Conservation (phyloP, 805 yeast genomes). For the Isabelozyma rhagii region DNA sequence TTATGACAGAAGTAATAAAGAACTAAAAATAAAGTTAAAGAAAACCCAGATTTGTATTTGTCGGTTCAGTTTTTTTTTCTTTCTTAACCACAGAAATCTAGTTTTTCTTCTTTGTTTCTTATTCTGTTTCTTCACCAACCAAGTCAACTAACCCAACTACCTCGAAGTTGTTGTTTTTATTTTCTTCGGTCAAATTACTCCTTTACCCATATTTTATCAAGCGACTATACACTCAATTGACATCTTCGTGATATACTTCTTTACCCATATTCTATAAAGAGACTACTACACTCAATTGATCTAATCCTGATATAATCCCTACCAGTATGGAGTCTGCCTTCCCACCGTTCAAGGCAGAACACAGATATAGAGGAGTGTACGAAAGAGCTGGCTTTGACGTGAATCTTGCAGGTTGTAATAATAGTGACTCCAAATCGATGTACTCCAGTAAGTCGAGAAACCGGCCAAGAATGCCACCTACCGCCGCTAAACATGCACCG, state of each 20-base stretch:
- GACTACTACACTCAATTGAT: no score
- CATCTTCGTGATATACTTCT: not conserved
- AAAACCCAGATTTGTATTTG: no score
- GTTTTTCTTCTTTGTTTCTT: no score
- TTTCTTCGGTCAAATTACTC: not conserved
- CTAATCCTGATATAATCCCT: no score
- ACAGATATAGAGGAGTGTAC: conserved; percentile 64
- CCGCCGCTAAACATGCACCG: conserved; percentile 8
- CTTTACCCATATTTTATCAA: not conserved
- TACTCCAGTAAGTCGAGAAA: not conserved
- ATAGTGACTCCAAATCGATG: not conserved
- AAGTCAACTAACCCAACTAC: not conserved
- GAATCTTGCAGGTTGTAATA: conserved; percentile 8
- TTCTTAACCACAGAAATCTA: no score
- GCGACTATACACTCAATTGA: not conserved
- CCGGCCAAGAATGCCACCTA: conserved; percentile 1
- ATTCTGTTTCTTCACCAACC: not conserved
- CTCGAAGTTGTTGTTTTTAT: not conserved
- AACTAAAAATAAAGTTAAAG: no score
- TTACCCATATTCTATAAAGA: not conserved
- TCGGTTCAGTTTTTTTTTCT: no score
- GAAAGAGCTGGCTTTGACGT: conserved; percentile 82
- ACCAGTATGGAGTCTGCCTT: conserved; percentile 47
- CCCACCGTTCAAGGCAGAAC: conserved; percentile 66
- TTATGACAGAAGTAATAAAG: no score